Conservation (phyloP, 257 asterid species). For the Capsicum pubescens region DNA sequence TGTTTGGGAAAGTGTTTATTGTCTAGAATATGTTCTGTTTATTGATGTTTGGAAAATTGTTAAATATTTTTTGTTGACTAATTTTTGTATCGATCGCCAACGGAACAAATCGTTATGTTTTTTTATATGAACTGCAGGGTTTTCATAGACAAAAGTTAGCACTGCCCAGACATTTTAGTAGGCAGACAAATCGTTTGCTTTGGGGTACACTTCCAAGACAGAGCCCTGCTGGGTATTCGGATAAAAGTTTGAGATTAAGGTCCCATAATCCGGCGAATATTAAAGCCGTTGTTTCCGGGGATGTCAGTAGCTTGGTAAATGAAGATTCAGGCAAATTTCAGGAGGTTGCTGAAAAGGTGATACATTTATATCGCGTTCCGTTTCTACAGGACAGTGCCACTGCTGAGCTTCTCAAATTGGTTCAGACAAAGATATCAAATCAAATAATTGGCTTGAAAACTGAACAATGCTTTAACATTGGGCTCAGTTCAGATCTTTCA, state of each 20-base stretch:
- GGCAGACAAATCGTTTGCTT: constrained; percentile 50
- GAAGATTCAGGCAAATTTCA: constrained; percentile 33
- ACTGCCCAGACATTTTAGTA: constrained; percentile 48
- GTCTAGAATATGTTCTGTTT: neutral
- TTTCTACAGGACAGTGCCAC: constrained; percentile 65
- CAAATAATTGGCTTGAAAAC: constrained; percentile 69
- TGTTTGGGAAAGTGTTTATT: neutral
- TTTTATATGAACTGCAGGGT: constrained; percentile 47
- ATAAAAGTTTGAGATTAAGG: constrained; percentile 33
- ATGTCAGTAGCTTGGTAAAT: constrained; percentile 41
- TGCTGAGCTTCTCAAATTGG: constrained; percentile 67
- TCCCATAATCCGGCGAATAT: constrained; percentile 34
- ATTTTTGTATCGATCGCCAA: neutral
- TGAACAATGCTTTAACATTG: constrained; percentile 87
- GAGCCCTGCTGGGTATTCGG: constrained; percentile 33
- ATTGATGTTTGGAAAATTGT: neutral
- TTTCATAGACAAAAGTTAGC: constrained; percentile 53
- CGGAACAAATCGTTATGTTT: constrained; percentile 7
- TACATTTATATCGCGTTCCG: constrained; percentile 74
- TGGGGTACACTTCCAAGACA: constrained; percentile 55
- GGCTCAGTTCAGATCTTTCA: constrained; percentile 59
- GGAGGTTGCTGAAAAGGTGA: constrained; percentile 49
- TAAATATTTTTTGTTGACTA: neutral
- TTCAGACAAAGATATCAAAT: constrained; percentile 63
- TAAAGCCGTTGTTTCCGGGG: constrained; percentile 59